Conservation (phyloP, 306 rosid genomes). For the Vigna trinervia region DNA sequence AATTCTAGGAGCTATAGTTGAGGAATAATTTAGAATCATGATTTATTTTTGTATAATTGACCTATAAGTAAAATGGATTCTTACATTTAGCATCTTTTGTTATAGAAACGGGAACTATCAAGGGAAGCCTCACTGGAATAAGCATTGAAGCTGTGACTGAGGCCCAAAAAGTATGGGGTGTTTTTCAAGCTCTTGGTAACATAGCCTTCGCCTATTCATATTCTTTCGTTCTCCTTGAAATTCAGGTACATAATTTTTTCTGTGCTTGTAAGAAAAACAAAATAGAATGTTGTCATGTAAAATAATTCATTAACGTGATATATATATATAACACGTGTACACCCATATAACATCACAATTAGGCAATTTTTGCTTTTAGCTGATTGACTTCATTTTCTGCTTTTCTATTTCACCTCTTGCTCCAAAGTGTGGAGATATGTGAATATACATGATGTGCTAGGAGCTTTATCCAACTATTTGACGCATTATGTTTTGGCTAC, state of each 20-base stretch:
- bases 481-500: constrained; percentile 18
- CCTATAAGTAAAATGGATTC: constrained; percentile 22
- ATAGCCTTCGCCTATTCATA: constrained; percentile 69
- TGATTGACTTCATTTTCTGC: background rate
- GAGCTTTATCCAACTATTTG: constrained; percentile 19
- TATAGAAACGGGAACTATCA: constrained; percentile 55
- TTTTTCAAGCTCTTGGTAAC: constrained; percentile 68
- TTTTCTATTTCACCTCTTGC: background rate
- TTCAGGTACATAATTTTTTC: constrained; percentile 55
- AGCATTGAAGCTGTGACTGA: constrained; percentile 52
- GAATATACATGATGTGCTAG: constrained; percentile 14
- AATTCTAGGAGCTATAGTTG: constrained; percentile 20
- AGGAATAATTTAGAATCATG: constrained; percentile 12
- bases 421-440: constrained; percentile 7
- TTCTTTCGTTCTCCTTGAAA: constrained; percentile 63
- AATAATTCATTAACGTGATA: constrained; percentile 10
- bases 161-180: constrained; percentile 60
- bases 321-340: background rate
- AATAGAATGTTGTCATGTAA: constrained; percentile 5
- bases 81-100: constrained; percentile 25
- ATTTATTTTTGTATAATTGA: background rate
- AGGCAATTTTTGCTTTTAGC: background rate
- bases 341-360: background rate
- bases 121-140: constrained; percentile 61
- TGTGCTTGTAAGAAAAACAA: constrained; percentile 6